Evolutionary conservation across 1,139 yeast species (phyloP).

Genomic region (Debaryomyces robertsiae): DNA sequence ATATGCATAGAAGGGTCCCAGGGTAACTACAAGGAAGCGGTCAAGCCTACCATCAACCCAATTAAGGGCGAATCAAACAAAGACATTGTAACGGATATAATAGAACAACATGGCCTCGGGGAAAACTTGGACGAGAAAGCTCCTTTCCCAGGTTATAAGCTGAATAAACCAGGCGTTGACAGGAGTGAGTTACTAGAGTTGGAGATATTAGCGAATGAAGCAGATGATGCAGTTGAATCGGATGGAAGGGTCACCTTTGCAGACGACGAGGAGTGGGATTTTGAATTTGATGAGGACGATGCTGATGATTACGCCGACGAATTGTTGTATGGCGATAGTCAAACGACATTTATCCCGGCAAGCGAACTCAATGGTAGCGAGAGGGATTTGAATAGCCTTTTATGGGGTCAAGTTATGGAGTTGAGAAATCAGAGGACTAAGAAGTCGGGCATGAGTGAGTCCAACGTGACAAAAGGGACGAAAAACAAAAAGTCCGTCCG

Average conservation of each 20-base stretch:
- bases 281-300: slow-evolving; percentile 28
- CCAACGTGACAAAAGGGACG: slow-evolving; percentile 5
- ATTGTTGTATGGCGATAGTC: slow-evolving; percentile 24
- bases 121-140: slow-evolving; percentile 6
- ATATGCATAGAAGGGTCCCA: slow-evolving; percentile 24
- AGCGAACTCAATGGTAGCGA: background rate
- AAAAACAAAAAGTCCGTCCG: slow-evolving; percentile 49
- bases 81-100: slow-evolving; percentile 17
- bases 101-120: slow-evolving; percentile 19
- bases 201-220: slow-evolving; percentile 54
- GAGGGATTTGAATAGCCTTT: slow-evolving; percentile 20
- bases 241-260: slow-evolving; percentile 25
- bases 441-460: background rate
- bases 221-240: slow-evolving; percentile 38
- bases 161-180: slow-evolving; percentile 21
- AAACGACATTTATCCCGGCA: slow-evolving; percentile 17
- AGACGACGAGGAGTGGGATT: slow-evolving; percentile 45
- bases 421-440: slow-evolving; percentile 21
- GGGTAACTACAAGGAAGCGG: slow-evolving; percentile 3
- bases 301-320: slow-evolving; percentile 32
- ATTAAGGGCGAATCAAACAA: background rate
- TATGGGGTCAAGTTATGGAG: slow-evolving; percentile 35
- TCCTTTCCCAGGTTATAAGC: background rate
- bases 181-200: slow-evolving; percentile 37
- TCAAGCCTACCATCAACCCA: background rate